phyloP scores from a whole-genome alignment of 2,329 filamentous ascomycete genomes.

The Aspergillus cejpii region DNA sequence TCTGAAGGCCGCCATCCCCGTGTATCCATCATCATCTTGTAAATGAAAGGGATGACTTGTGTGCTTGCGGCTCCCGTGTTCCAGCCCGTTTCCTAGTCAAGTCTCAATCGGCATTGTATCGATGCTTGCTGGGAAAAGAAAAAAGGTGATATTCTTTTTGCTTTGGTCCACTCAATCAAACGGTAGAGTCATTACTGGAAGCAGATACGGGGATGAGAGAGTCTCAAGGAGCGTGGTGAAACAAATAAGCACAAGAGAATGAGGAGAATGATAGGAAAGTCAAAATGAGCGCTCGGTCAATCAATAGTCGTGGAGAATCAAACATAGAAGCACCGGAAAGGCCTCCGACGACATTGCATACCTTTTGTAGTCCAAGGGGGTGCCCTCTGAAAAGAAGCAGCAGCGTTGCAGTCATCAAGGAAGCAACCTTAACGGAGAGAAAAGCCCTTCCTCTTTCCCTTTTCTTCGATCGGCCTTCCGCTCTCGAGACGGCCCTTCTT shows the following conservation, averaged over 20 bases:
- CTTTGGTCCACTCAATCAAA: constrained; percentile 23
- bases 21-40: constrained; percentile 20
- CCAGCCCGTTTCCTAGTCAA: constrained; percentile 23
- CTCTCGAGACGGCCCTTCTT: constrained; percentile 96
- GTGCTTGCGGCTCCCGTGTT: constrained; percentile 15
- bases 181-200: constrained; percentile 28
- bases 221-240: constrained; percentile 28
- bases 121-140: constrained; percentile 16
- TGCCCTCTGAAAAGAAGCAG: constrained; percentile 9
- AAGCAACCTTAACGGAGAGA: constrained; percentile 70
- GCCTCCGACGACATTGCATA: constrained; percentile 19
- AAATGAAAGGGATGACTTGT: constrained; percentile 14
- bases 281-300: constrained; percentile 24
- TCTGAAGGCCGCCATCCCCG: constrained; percentile 16
- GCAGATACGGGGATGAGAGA: constrained; percentile 26
- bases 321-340: constrained; percentile 19
- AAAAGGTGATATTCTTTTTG: constrained; percentile 19
- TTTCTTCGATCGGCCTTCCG: constrained; percentile 91
- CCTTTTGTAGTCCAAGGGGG: constrained; percentile 16
- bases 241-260: constrained; percentile 25
- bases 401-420: constrained; percentile 10
- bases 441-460: constrained; percentile 98
- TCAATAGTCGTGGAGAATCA: constrained; percentile 24
- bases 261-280: constrained; percentile 14
- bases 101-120: constrained; percentile 17